Conservation (phyloP, 2,329 filamentous ascomycete genomes). For the Herpotrichia juniperi region DNA sequence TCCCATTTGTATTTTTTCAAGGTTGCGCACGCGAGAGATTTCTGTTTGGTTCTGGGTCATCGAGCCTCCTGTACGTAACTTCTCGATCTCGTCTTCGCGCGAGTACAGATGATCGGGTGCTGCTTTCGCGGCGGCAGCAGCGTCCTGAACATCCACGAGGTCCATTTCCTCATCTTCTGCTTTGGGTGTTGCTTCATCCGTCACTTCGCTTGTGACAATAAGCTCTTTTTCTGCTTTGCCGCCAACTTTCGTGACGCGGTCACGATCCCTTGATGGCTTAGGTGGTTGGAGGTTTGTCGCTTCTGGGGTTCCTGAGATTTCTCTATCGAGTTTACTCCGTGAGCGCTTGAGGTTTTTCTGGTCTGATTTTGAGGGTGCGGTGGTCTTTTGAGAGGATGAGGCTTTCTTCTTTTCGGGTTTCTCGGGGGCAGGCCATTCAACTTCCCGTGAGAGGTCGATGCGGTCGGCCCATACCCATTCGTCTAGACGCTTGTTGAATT, state of each 20-base stretch:
- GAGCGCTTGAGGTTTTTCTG: constrained; percentile 54
- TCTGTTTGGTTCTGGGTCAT: constrained; percentile 99
- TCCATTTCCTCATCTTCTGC: constrained; percentile 60
- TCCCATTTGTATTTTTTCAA: constrained; percentile 93
- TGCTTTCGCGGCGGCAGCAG: constrained; percentile 60
- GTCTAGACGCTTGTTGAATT: constrained; percentile 89
- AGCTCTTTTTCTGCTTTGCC: constrained; percentile 66
- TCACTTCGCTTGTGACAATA: constrained; percentile 53
- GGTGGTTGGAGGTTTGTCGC: constrained; percentile 57
- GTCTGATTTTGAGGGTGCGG: constrained; percentile 51
- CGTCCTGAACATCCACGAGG: constrained; percentile 58
- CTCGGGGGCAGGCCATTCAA: constrained; percentile 94
- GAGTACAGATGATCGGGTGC: constrained; percentile 64
- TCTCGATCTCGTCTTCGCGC: constrained; percentile 93
- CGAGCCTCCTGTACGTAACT: constrained; percentile 88
- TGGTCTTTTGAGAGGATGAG: constrained; percentile 48
- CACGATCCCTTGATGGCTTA: constrained; percentile 48
- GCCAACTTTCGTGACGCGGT: constrained; percentile 62
- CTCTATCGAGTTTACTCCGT: constrained; percentile 56
- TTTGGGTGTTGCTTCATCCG: constrained; percentile 54
- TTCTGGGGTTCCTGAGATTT: constrained; percentile 62
- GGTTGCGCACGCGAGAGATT: constrained; percentile 92
- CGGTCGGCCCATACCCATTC: constrained; percentile 88
- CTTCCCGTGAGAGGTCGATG: constrained; percentile 86
- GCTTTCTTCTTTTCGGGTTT: constrained; percentile 88